Conservation (phyloP, 179 eudicot species). For the Nepenthes alata region DNA sequence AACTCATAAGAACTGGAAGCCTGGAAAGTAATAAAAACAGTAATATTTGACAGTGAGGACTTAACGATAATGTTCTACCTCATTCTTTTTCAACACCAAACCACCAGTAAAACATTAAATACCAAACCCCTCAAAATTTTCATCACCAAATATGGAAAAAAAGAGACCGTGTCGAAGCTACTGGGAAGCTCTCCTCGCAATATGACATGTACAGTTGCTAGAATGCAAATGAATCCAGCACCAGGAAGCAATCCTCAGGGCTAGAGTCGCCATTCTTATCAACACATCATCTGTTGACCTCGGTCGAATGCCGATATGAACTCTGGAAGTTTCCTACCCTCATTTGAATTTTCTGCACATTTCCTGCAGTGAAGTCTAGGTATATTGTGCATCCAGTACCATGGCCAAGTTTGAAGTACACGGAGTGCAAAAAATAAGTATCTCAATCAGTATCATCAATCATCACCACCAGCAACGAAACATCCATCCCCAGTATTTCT, state of each 20-base stretch:
- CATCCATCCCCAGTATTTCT: no score
- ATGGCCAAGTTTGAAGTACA: conserved; percentile 43
- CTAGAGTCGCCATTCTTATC: conserved; percentile 25
- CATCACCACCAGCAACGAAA: conserved; percentile 11
- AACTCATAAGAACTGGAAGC: no score
- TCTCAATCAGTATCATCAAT: conserved; percentile 19
- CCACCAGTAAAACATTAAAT: no score
- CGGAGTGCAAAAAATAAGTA: conserved; percentile 18
- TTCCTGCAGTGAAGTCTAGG: conserved; percentile 37
- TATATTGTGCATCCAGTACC: conserved; percentile 43
- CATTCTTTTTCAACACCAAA: no score
- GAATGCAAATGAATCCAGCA: neutral
- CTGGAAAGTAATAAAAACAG: no score
- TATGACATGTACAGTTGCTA: neutral
- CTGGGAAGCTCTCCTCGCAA: no score
- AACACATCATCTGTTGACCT: conserved; percentile 19
- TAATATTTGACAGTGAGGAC: no score
- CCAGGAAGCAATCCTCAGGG: conserved; percentile 31
- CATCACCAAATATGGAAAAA: no score
- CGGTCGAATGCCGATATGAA: conserved; percentile 32
- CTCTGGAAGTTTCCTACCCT: conserved; percentile 38
- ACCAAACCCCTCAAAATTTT: no score
- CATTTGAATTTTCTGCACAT: conserved; percentile 26
- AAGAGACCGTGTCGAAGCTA: no score
- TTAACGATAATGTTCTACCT: no score